Conservation (phyloP, 371 early-diverging fungal species). For the Capniomyces stellatus region DNA sequence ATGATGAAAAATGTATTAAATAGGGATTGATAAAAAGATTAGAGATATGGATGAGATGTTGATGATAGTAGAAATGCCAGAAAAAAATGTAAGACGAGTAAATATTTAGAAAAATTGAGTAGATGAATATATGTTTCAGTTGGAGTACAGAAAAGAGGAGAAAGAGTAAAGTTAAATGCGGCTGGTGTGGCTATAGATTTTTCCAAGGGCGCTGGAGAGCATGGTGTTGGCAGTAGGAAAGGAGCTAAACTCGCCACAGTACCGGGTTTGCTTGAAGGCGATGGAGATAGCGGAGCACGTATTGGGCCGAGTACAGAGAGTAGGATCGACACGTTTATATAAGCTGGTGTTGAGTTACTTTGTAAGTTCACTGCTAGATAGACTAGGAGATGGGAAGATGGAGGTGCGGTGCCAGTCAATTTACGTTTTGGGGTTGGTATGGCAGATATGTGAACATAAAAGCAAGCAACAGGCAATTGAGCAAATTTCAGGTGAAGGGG, state of each 20-base stretch:
- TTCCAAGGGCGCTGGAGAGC: background rate
- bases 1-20: no score
- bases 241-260: background rate
- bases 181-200: no score
- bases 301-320: background rate
- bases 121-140: no score
- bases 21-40: conserved; percentile 13
- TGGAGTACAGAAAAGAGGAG: no score
- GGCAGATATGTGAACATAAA: conserved; percentile 7
- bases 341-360: conserved; percentile 13
- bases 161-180: no score
- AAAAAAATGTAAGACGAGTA: no score
- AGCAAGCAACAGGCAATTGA: background rate
- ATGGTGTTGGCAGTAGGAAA: background rate
- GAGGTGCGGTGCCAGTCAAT: conserved; percentile 19
- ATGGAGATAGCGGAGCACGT: background rate
- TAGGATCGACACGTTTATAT: conserved; percentile 1
- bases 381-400: conserved; percentile 25
- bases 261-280: background rate
- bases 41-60: background rate
- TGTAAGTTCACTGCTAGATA: conserved; percentile 15
- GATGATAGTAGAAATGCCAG: no score
- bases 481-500: background rate
- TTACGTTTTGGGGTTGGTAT: conserved; percentile 13
- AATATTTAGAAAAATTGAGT: no score